These are phyloP conservation scores for Silene vulgaris DNA, from an alignment of 179 eudicot genomes.

Conservation along the genomic window DNA sequence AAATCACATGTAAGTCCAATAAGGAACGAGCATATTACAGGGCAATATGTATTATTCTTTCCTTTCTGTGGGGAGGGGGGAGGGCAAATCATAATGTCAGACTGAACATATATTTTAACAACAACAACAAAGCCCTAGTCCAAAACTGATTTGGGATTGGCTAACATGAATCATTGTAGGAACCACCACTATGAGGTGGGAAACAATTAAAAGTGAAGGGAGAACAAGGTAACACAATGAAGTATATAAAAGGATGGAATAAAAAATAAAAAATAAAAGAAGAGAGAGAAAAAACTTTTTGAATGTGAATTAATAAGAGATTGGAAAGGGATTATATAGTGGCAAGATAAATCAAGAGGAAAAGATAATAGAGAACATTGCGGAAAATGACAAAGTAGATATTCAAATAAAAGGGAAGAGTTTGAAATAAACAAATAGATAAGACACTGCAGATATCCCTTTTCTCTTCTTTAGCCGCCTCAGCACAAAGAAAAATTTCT, in stretches of 20 bases:
- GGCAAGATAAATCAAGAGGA: no score
- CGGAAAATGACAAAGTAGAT: background rate
- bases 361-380: background rate
- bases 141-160: no score
- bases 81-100: background rate
- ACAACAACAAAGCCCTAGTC: no score
- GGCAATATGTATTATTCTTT: background rate
- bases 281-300: background rate
- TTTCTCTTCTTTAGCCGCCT: no score
- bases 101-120: no score
- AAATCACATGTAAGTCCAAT: constrained; percentile 32
- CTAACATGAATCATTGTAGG: background rate
- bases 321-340: no score
- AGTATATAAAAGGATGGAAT: background rate
- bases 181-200: background rate
- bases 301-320: background rate
- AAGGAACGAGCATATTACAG: background rate
- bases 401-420: background rate
- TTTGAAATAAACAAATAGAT: background rate
- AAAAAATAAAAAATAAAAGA: background rate
- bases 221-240: background rate
- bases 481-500: no score
- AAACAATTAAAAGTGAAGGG: background rate
- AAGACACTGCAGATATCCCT: no score
- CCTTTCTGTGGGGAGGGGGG: background rate